A percentile compares a stretch with the other conserved stretches of the same genome.
Conservation (phyloP, 2,329 filamentous ascomycete species). For the Colletotrichum navitas region DNA sequence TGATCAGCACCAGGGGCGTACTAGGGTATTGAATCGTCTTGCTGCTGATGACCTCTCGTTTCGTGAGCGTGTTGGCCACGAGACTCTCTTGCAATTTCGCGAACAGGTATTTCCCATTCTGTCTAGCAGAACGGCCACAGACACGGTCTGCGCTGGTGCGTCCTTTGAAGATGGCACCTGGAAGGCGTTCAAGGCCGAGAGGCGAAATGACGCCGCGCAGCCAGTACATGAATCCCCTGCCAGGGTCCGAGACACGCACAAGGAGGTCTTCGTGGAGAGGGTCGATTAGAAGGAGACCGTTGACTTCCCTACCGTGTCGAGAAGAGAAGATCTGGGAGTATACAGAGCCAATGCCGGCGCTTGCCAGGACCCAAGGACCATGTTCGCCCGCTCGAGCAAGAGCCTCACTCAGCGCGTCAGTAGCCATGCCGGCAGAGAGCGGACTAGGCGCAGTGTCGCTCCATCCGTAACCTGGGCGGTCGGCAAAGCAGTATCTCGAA, state of each 20-base stretch:
- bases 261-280: conserved; percentile 91
- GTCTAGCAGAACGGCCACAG: conserved; percentile 83
- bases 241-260: conserved; percentile 72
- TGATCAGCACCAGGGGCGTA: conserved; percentile 84
- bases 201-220: conserved; percentile 87
- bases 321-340: conserved; percentile 93
- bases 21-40: conserved; percentile 82
- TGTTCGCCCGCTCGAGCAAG: conserved; percentile 83
- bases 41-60: conserved; percentile 83
- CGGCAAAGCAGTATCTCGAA: conserved; percentile 91
- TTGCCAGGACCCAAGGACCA: conserved; percentile 90
- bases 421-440: conserved; percentile 92
- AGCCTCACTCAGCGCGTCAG: conserved; percentile 88
- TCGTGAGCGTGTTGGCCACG: conserved; percentile 85
- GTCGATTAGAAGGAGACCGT: conserved; percentile 87
- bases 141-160: conserved; percentile 86
- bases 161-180: conserved; percentile 84
- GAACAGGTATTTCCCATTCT: conserved; percentile 87
- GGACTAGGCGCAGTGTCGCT: conserved; percentile 93
- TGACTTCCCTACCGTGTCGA: conserved; percentile 80
- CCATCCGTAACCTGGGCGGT: conserved; percentile 90
- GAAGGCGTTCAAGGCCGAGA: conserved; percentile 83
- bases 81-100: conserved; percentile 93
- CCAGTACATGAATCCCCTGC: conserved; percentile 88
- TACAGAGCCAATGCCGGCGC: conserved; percentile 87